phyloP scores from a whole-genome alignment of 257 asterid genomes.

The Verbascum thapsus region DNA sequence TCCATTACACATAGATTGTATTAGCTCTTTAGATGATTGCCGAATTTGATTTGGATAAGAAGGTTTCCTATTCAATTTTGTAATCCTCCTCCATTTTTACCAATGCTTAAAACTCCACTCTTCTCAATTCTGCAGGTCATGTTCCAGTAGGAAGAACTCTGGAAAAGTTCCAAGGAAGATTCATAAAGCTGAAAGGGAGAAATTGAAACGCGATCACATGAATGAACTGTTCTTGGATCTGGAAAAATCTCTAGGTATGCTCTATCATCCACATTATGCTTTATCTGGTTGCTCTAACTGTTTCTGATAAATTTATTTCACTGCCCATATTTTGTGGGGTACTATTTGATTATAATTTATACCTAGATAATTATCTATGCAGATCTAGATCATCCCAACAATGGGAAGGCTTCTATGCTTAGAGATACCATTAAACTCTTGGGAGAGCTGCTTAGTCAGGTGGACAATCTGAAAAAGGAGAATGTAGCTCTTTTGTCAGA shows the following conservation, averaged over 20 bases:
- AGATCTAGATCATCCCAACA: conserved; percentile 50
- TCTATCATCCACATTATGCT: conserved; percentile 12
- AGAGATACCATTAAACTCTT: conserved; percentile 55
- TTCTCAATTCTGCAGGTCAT: conserved; percentile 26
- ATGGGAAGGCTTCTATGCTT: conserved; percentile 63
- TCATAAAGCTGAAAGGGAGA: conserved; percentile 74
- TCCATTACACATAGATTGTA: no score
- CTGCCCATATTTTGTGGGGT: conserved; percentile 7
- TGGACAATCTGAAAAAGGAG: conserved; percentile 58
- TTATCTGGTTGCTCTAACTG: background rate
- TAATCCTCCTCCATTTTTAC: no score
- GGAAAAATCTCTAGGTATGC: conserved; percentile 49
- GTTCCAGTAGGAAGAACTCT: conserved; percentile 38
- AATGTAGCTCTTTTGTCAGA: conserved; percentile 55
- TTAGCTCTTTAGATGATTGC: no score
- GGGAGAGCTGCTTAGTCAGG: conserved; percentile 48
- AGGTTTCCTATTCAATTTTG: no score
- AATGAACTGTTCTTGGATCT: conserved; percentile 58
- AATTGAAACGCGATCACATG: conserved; percentile 63
- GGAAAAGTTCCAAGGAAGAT: conserved; percentile 50
- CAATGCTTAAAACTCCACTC: conserved; percentile 11
- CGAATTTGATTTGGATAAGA: no score
- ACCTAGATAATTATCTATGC: conserved; percentile 13
- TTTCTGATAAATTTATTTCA: background rate
- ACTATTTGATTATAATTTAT: conserved; percentile 10